These are phyloP conservation scores for Piper betle DNA, from an alignment of 164 flowering plant genomes.

Conservation along the genomic window DNA sequence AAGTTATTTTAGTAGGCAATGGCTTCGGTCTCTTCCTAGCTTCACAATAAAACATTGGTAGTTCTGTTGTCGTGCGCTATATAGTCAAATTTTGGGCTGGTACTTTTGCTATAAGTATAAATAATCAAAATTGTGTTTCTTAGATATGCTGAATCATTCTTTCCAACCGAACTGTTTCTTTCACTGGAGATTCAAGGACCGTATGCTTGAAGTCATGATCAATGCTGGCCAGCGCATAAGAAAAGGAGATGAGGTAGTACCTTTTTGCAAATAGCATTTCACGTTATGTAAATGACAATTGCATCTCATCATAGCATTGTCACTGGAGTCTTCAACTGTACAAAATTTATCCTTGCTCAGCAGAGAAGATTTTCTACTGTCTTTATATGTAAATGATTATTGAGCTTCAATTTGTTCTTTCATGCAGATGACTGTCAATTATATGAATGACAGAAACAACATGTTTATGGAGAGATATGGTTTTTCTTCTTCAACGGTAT, in stretches of 20 bases:
- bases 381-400: neutral
- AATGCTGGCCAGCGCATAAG: constrained; percentile 80
- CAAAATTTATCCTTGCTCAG: neutral
- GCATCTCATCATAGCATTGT: too few species aligned
- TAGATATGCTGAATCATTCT: constrained; percentile 98
- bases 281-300: neutral
- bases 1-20: too few species aligned
- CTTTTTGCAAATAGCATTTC: neutral
- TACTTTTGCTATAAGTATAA: neutral
- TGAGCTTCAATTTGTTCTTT: neutral
- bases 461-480: constrained; percentile 82
- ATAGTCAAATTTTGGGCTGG: neutral
- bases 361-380: neutral
- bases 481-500: constrained; percentile 78
- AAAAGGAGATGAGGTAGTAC: constrained; percentile 78
- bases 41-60: too few species aligned
- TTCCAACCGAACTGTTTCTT: constrained; percentile 87
- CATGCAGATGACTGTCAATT: constrained; percentile 78
- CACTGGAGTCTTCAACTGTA: neutral
- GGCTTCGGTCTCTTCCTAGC: too few species aligned
- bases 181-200: constrained; percentile 95
- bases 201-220: constrained; percentile 98
- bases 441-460: constrained; percentile 56
- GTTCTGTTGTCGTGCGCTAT: neutral
- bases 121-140: constrained; percentile 8